phyloP scores from a whole-genome alignment of 345 rosid genomes.

The Geranium rotundifolium region DNA sequence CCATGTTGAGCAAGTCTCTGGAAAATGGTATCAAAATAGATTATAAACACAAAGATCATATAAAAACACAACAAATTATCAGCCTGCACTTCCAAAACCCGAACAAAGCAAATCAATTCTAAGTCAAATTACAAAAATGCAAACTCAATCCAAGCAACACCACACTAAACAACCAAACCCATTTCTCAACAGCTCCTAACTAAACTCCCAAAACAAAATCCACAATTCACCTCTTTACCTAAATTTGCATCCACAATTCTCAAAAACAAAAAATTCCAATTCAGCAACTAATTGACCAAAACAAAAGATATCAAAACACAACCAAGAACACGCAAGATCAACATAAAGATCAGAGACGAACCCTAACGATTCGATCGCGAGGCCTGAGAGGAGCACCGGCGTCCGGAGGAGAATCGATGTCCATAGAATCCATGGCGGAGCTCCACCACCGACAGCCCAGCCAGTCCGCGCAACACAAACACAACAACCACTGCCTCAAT shows the following conservation, averaged over 20 bases:
- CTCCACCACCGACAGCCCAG: slow-evolving; percentile 27
- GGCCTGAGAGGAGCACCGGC: slow-evolving; percentile 20
- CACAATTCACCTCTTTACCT: background rate
- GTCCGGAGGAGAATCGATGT: slow-evolving; percentile 39
- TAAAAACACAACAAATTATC: background rate
- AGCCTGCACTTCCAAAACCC: background rate
- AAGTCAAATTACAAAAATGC: background rate
- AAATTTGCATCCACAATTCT: background rate
- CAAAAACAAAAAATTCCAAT: background rate
- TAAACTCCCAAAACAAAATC: too few species aligned
- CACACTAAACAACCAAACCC: background rate
- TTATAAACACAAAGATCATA: background rate
- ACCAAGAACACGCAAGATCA: background rate
- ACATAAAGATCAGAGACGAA: slow-evolving; percentile 10
- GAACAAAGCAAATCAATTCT: background rate
- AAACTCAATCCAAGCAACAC: background rate
- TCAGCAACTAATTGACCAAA: background rate
- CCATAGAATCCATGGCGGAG: slow-evolving; percentile 36
- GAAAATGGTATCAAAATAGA: slow-evolving; percentile 2
- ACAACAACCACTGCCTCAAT: slow-evolving; percentile 25
- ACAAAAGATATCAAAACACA: background rate
- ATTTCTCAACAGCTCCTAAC: background rate
- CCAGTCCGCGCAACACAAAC: slow-evolving; percentile 37
- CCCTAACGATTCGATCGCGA: slow-evolving; percentile 41
- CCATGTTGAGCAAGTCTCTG: slow-evolving; percentile 67